These are phyloP conservation scores for Penicillium samsonianum DNA, from an alignment of 495 filamentous ascomycete genomes.

Conservation along the genomic window DNA sequence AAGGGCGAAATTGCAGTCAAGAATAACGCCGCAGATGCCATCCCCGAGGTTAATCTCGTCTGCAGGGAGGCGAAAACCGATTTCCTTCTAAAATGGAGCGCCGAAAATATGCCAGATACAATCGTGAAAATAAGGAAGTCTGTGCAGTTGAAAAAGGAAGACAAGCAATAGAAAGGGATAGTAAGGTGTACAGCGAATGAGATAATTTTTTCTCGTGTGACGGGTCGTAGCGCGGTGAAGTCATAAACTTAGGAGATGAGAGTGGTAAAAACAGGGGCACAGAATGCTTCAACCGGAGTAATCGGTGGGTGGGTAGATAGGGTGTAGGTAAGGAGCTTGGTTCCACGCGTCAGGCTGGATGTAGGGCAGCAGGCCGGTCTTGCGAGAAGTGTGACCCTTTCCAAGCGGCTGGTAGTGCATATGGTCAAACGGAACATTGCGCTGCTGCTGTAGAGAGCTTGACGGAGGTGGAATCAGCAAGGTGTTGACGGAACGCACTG, in stretches of 20 bases:
- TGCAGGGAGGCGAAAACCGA: constrained; percentile 15
- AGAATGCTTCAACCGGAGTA: constrained; percentile 28
- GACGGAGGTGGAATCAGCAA: constrained; percentile 87
- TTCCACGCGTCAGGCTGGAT: constrained; percentile 51
- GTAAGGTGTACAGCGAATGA: constrained; percentile 35
- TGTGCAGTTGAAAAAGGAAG: constrained; percentile 18
- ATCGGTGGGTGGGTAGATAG: constrained; percentile 42
- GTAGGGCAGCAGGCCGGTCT: constrained; percentile 83
- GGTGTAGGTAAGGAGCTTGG: constrained; percentile 36
- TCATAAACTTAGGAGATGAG: constrained; percentile 23
- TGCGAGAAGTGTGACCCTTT: constrained; percentile 69
- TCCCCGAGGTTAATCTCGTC: constrained; percentile 6
- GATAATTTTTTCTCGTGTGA: constrained; percentile 24
- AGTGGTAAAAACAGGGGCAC: constrained; percentile 1
- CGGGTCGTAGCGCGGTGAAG: constrained; percentile 21
- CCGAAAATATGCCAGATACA: constrained; percentile 33
- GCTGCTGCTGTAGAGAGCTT: constrained; percentile 72
- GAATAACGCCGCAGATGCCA: constrained; percentile 30
- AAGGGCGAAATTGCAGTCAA: constrained; percentile 4
- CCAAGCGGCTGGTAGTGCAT: constrained; percentile 97
- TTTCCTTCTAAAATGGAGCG: constrained; percentile 38
- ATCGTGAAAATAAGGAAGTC: constrained; percentile 21
- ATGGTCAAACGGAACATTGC: constrained; percentile 65
- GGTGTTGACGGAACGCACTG: constrained; percentile 84
- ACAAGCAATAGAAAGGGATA: constrained; percentile 8